phyloP scores from a whole-genome alignment of 169 alveolate genomes.

The Cryptosporidium ubiquitum region DNA sequence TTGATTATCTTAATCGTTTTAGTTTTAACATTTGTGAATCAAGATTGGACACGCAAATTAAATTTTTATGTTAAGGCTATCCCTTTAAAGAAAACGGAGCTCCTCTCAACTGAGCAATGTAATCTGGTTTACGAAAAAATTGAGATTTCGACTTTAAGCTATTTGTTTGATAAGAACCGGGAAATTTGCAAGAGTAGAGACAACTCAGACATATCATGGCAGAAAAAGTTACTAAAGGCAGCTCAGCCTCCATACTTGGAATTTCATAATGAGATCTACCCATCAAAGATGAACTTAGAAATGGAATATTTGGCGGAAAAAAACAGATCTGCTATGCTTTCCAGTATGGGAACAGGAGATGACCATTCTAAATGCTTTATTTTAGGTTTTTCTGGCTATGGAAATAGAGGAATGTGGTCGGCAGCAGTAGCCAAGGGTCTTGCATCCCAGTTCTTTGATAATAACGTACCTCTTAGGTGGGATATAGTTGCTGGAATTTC shows the following conservation, averaged over 20 bases:
- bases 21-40: background rate
- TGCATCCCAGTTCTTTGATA: conserved; percentile 60
- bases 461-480: conserved; percentile 71
- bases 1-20: background rate
- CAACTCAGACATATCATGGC: conserved; percentile 21
- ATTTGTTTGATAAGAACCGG: background rate
- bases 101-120: conserved; percentile 44
- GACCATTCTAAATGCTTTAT: conserved; percentile 66
- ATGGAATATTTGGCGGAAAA: conserved; percentile 1
- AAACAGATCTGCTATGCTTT: conserved; percentile 52
- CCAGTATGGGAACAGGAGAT: conserved; percentile 47
- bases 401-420: conserved; percentile 73
- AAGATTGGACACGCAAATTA: background rate
- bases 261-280: conserved; percentile 34
- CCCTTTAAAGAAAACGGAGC: conserved; percentile 5
- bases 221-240: conserved; percentile 25
- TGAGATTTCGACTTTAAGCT: conserved; percentile 16
- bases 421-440: conserved; percentile 73
- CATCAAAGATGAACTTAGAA: conserved; percentile 16
- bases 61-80: background rate
- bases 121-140: background rate
- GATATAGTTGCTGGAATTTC: conserved; percentile 71
- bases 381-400: conserved; percentile 59
- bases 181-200: conserved; percentile 1
- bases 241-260: conserved; percentile 61